Base-by-base conservation (phyloP, 768 basidiomycete species). In the Fomitopsis pulvina region DNA sequence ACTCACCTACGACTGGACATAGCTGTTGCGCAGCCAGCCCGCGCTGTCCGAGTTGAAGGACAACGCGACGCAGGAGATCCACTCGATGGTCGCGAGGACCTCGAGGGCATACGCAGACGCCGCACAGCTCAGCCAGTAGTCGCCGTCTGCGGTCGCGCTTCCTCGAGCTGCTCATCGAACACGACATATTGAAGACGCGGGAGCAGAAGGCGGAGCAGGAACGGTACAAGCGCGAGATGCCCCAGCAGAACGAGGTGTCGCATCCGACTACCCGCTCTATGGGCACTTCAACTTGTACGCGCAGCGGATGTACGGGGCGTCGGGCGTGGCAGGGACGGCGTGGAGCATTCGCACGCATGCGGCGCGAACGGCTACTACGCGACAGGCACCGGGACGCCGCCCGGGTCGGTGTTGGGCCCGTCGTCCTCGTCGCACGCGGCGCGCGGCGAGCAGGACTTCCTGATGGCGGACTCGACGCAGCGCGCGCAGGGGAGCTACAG, bases 21-120 rank as follows among this genome's bases (percentile, higher is more conserved):
- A 89, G 89, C 77, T 92, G 45, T 72, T 90, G 32, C 83, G 87
- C 30, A 81, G 76, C 52, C 73, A 82, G 16, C 79, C 72, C 51
- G 77, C 79, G 4, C 66, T 72, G 47, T 64, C 77, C 41, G 79
- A 81, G 56, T 67, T 88, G 52, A 73, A 74, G 52, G 80, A 82
- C 47, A 76, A 76, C 41, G 79, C 82, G 38, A 71, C 77, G 3
- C 72, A 78, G 40, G 79, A 88, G 50, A 85, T 90, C 16, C 77
- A 89, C 60, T 59, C 66, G 8, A 68, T 79, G 11, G 89, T 92
- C 54, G 70, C 74, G 40, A 75, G 79, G 58, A 82, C 87, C 4
- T 87, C 87, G 9, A 83, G 87, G 56, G 85, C 87, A 0, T 92
- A 90, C 62, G 76, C 83, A 45, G 82, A 84, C 49, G 85, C 85